A percentile compares a stretch with the other conserved stretches of the same genome.
phyloP scores from a whole-genome alignment of 495 filamentous ascomycete genomes.

The Terfezia claveryi region DNA sequence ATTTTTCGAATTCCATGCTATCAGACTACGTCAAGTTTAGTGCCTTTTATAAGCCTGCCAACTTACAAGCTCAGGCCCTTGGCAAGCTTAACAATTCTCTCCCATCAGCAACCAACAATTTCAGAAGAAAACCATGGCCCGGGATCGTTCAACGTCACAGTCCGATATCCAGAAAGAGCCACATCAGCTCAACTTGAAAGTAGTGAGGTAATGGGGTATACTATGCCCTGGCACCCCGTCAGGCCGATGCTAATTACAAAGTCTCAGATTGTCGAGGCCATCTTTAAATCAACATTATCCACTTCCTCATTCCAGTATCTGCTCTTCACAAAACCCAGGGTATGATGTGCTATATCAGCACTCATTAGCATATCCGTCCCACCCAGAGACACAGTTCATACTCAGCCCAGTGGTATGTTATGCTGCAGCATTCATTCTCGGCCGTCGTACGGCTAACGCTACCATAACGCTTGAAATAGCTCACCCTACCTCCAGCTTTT shows the following conservation, averaged over 20 bases:
- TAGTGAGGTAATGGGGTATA: conserved; percentile 25
- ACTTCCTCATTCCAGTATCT: conserved; percentile 26
- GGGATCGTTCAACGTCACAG: conserved; percentile 17
- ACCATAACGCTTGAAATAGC: too few relatives aligned
- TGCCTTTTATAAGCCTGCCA: too few relatives aligned
- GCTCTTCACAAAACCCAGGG: conserved; percentile 27
- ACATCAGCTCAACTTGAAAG: conserved; percentile 21
- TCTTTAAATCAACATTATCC: conserved; percentile 25
- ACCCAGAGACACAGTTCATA: conserved; percentile 31
- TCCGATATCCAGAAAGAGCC: conserved; percentile 9
- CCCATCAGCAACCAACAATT: too few relatives aligned
- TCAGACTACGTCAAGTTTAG: too few relatives aligned
- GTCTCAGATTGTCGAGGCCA: conserved; percentile 22
- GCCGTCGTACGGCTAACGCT: too few relatives aligned
- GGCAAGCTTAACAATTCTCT: too few relatives aligned
- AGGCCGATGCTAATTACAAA: neutral
- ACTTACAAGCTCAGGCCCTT: too few relatives aligned
- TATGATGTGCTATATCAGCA: conserved; percentile 29
- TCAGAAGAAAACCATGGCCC: conserved; percentile 7
- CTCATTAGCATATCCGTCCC: conserved; percentile 22
- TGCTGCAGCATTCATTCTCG: too few relatives aligned
- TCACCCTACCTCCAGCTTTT: conserved; percentile 74
- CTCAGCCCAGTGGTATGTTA: conserved; percentile 34
- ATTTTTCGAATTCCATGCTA: too few relatives aligned
- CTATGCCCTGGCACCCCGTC: neutral